Evolutionary conservation across 129 eudicot genomes (phyloP), one percentile per base, ranked within the genome.

Genomic region (Escallonia rubra): DNA sequence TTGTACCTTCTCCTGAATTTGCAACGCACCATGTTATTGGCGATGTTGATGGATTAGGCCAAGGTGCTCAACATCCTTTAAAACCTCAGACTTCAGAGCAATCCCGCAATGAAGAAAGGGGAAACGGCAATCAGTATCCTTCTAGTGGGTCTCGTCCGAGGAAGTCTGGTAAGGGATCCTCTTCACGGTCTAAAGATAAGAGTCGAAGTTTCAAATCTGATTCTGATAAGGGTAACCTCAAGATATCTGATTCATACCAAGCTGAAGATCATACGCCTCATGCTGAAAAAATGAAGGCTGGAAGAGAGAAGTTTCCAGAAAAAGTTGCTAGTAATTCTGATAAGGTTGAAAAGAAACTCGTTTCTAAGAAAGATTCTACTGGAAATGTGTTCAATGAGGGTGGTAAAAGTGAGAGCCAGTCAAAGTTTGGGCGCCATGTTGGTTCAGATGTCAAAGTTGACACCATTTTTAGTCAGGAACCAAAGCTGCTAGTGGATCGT

Each of bases 121-220:
- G 73, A 81, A 85, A 63, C 13, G 74, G 70, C 51, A 69, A 68
- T 43, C 74, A 75, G 50, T 63, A 47, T 61, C 81, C 78, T 61
- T 43, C 65, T 57, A 77, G 57, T 60, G 87, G 76, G 51, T 69
- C 77, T 38, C 78, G 71, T 5, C 23, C 77, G 41, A 72, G 79
- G 64, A 85, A 81, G 70, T 77, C 77, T 52, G 90, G 82, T 43
- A 85, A 83, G 76, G 87, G 82, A 47, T 83, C 77, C 3, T 77
- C 95, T 69, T 88, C 89, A 41, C 82, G 82, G 60, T 80, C 88
- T 4, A 92, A 81, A 69, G 96, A 92, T 47, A 86, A 68, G 69
- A 80, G 5, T 74, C 68, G 78, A 58, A 66, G 80, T 43, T 74
- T 71, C 39, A 87, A 64, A 71, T 82, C 92, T 63, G 91, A 84